Percentiles rank a stretch among this genome's conserved stretches.
Evolutionary conservation across 129 eudicot genomes (phyloP).

Genomic region (Centella asiatica): DNA sequence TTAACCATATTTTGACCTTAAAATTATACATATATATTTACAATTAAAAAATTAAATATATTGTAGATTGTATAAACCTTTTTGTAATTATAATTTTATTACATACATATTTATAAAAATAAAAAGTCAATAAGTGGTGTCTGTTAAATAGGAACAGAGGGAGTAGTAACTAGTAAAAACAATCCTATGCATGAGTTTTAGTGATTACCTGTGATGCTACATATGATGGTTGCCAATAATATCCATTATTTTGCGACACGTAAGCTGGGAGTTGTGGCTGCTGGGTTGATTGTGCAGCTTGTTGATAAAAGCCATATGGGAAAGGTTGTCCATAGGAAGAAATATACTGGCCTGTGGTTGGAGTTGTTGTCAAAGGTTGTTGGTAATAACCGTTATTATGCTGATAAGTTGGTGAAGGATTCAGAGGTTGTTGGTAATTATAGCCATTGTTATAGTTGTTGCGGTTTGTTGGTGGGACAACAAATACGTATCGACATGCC

Average conservation of each 20-base stretch:
- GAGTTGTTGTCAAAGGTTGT: conserved; percentile 14
- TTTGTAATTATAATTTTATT: too few relatives aligned
- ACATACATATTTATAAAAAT: too few relatives aligned
- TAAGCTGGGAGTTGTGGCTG: not conserved
- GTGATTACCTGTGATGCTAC: conserved; percentile 5
- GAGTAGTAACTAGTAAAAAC: too few relatives aligned
- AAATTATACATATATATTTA: too few relatives aligned
- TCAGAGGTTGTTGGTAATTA: conserved; percentile 18
- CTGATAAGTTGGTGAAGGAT: conserved; percentile 5
- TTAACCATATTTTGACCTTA: too few relatives aligned
- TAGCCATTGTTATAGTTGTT: conserved; percentile 16
- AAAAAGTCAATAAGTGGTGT: too few relatives aligned
- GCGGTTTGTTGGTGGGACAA: conserved; percentile 13
- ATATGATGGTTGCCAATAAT: not conserved
- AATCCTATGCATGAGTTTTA: too few relatives aligned
- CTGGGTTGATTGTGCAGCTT: not conserved
- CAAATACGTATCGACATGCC: conserved; percentile 22
- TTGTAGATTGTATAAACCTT: too few relatives aligned
- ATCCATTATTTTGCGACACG: not conserved
- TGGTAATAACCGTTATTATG: conserved; percentile 12
- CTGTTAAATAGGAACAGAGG: too few relatives aligned
- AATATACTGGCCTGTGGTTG: not conserved
- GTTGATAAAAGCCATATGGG: conserved; percentile 17
- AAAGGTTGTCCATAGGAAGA: conserved; percentile 14
- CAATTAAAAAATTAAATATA: too few relatives aligned